A percentile compares a stretch with the other conserved stretches of the same genome.
Conservation (phyloP, 148 eudicot genomes). For the Euryodendron excelsum region DNA sequence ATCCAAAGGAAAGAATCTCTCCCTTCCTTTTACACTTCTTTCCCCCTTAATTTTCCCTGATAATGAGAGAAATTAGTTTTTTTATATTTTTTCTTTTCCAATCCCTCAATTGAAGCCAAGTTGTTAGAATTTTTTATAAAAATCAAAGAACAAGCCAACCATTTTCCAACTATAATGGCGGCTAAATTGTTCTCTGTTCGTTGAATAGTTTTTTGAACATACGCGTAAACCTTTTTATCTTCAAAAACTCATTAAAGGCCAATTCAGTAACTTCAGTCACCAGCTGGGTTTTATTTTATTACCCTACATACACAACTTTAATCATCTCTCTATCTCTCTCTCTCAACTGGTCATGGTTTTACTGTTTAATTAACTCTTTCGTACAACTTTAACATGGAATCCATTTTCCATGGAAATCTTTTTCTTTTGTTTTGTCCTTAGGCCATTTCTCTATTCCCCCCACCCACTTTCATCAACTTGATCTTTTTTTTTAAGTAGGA, state of each 20-base stretch:
- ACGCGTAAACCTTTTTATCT: too few relatives aligned
- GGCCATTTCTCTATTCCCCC: neutral
- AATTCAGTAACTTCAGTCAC: neutral
- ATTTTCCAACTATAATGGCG: slow-evolving; percentile 7
- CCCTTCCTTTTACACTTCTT: too few relatives aligned
- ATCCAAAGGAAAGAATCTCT: too few relatives aligned
- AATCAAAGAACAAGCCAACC: neutral
- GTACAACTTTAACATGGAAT: slow-evolving; percentile 12
- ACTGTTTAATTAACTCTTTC: neutral
- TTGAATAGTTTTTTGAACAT: neutral
- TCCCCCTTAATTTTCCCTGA: too few relatives aligned
- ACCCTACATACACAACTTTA: slow-evolving; percentile 1
- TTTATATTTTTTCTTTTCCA: neutral
- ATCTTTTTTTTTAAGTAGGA: neutral
- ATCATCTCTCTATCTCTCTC: slow-evolving; percentile 1
- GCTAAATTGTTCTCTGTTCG: neutral
- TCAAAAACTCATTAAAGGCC: neutral
- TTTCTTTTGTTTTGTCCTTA: neutral
- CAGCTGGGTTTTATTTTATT: neutral
- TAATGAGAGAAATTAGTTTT: neutral
- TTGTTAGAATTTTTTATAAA: neutral
- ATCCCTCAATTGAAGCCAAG: neutral
- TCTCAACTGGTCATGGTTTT: slow-evolving; percentile 3
- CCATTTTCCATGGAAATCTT: neutral
- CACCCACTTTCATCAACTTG: slow-evolving; percentile 19